Base-by-base conservation (phyloP, 371 early-diverging fungal species). In the Haplosporangium sp. region DNA sequence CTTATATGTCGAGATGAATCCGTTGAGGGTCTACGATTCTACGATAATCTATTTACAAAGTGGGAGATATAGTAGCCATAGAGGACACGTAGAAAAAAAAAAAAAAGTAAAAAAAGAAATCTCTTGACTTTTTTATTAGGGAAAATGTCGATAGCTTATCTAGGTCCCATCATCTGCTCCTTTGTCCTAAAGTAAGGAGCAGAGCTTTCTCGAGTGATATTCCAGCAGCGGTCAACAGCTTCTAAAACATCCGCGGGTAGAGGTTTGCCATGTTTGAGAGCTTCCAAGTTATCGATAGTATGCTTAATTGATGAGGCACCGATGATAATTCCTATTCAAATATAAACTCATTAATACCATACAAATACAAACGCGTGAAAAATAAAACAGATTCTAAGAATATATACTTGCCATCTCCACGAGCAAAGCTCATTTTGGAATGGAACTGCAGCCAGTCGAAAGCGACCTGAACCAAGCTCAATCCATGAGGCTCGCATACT, bases 1-100 rank as follows among this genome's bases (percentile, higher is more conserved):
- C 82, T 89, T 34, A 77, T 96, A 17, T 97, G 97, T 77, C 88
- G 96, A 57, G 97, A 97, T 78, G 94, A 96, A 65, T 91, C 91
- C 3, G 89, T 95, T 1, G 91, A 93, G 70, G 96, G 96, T 0
- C 71, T 96, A 45, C 84, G 90, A 20, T 97, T 94, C 83, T 96
- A 94, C 73, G 91, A 90, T 57, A 97, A 97, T 72, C 58, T 90
- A 39, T 86, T 90, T 67, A 55, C 73, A 10, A 69, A 66, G 8
- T 78, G 70, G 69, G 78, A 78, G 64, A 69, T 78, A 37, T 73
- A 70, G 39, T 55, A 8, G 58, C 40, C 8, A 42, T 20, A 27
- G 19, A 44, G 61, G 45, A 17, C 0, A n/a, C 39, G 2, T 48
- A n/a, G 48, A 48, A 17, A 17, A 17, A 48, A 17, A 17, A 4